phyloP scores from a whole-genome alignment of 2,329 filamentous ascomycete genomes.

The Delphinella strobiligena region DNA sequence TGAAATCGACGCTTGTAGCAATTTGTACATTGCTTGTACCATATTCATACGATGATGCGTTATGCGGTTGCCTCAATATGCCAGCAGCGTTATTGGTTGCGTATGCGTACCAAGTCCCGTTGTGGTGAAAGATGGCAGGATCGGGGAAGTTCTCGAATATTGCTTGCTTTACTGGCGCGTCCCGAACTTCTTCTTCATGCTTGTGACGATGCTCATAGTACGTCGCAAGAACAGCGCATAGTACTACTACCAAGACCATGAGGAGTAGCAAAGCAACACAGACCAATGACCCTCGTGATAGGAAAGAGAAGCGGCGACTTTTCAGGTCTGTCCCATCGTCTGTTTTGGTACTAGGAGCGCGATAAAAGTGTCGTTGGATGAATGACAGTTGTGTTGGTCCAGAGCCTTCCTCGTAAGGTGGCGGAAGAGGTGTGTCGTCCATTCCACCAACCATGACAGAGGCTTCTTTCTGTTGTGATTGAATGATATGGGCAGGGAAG shows the following conservation, averaged over 20 bases:
- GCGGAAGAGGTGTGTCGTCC: neutral
- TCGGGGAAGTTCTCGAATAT: slow-evolving; percentile 26
- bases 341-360: neutral
- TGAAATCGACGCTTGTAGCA: slow-evolving; percentile 25
- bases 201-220: slow-evolving; percentile 7
- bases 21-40: slow-evolving; percentile 24
- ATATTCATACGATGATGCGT: slow-evolving; percentile 10
- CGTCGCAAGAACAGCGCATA: slow-evolving; percentile 15
- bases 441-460: slow-evolving; percentile 5
- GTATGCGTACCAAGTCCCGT: slow-evolving; percentile 26
- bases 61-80: slow-evolving; percentile 12
- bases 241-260: slow-evolving; percentile 12
- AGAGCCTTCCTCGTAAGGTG: slow-evolving; percentile 1
- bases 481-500: slow-evolving; percentile 7
- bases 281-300: slow-evolving; percentile 15
- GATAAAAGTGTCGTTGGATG: slow-evolving; percentile 16
- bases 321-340: too few relatives aligned
- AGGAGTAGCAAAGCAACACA: slow-evolving; percentile 9
- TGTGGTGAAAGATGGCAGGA: slow-evolving; percentile 20
- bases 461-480: slow-evolving; percentile 3
- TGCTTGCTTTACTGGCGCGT: slow-evolving; percentile 9
- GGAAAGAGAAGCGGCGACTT: slow-evolving; percentile 16
- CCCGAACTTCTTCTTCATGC: neutral
- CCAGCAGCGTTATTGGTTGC: slow-evolving; percentile 25
- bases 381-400: slow-evolving; percentile 12